Evolutionary conservation across 2,329 filamentous ascomycete species (phyloP).

Genomic region (Aureobasidium sp.): DNA sequence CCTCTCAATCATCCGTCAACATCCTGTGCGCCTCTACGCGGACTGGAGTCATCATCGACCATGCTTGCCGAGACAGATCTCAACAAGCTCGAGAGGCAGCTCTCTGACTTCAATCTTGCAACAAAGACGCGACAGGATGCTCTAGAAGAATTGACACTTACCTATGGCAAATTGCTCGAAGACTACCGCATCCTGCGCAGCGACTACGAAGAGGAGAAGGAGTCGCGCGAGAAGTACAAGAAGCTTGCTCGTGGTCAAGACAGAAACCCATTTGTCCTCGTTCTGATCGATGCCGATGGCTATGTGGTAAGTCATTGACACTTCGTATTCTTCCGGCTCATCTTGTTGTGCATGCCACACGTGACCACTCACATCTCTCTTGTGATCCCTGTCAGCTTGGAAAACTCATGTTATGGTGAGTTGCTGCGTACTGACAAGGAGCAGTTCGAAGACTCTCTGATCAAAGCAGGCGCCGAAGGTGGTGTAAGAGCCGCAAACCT

Average conservation of each 20-base stretch:
- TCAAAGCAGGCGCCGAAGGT: slow-evolving; percentile 38
- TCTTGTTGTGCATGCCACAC: background rate
- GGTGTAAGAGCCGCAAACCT: slow-evolving; percentile 50
- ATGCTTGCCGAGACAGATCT: slow-evolving; percentile 20
- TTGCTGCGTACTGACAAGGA: background rate
- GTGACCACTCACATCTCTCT: slow-evolving; percentile 19
- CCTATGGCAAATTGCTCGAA: slow-evolving; percentile 43
- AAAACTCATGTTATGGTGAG: background rate
- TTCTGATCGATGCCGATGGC: slow-evolving; percentile 57
- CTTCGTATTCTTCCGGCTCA: background rate
- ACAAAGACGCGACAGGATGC: slow-evolving; percentile 21
- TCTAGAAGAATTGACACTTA: slow-evolving; percentile 30
- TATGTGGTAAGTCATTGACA: slow-evolving; percentile 31
- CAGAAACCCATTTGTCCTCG: slow-evolving; percentile 53
- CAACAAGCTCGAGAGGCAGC: slow-evolving; percentile 18
- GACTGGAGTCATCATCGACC: background rate
- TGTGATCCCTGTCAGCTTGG: background rate
- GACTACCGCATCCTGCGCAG: slow-evolving; percentile 50
- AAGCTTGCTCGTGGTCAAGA: slow-evolving; percentile 41
- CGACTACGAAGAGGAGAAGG: slow-evolving; percentile 52
- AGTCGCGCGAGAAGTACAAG: slow-evolving; percentile 50
- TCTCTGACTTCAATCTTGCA: slow-evolving; percentile 21
- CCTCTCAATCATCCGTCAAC: background rate
- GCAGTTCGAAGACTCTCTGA: slow-evolving; percentile 27
- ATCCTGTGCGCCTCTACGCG: background rate